Percentiles rank a stretch among this genome's conserved stretches.
phyloP scores from a whole-genome alignment of 2,329 filamentous ascomycete species.

The Aquanectria penicillioides region DNA sequence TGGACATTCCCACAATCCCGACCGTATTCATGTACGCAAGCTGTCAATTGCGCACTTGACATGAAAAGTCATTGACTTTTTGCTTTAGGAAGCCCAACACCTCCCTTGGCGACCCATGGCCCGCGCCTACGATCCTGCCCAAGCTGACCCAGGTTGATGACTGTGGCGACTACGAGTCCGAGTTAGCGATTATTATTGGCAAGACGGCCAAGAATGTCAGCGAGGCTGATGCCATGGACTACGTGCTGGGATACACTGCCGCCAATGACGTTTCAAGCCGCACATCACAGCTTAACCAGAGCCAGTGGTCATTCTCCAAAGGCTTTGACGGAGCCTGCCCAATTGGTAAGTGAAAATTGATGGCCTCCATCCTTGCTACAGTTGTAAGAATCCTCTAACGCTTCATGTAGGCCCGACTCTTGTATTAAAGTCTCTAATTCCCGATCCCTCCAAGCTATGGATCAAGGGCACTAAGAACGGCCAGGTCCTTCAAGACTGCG shows the following conservation, averaged over 20 bases:
- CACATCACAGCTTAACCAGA: conserved; percentile 41
- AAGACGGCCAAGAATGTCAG: conserved; percentile 62
- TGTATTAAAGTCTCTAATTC: conserved; percentile 64
- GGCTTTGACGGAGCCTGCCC: conserved; percentile 68
- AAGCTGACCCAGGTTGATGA: conserved; percentile 59
- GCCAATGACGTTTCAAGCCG: conserved; percentile 68
- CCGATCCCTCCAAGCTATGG: conserved; percentile 64
- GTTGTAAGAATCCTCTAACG: background rate
- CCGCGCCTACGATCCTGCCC: conserved; percentile 61
- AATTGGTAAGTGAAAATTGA: conserved; percentile 44
- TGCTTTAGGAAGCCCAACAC: conserved; percentile 62
- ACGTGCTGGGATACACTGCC: conserved; percentile 71
- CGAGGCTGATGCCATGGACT: conserved; percentile 65
- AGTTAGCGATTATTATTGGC: conserved; percentile 67
- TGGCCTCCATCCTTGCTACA: fast-evolving
- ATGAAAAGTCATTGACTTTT: no score
- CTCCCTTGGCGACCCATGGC: conserved; percentile 64
- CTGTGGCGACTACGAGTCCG: conserved; percentile 68
- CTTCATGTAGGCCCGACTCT: conserved; percentile 69
- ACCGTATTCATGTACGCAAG: conserved; percentile 61
- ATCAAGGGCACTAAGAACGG: conserved; percentile 69
- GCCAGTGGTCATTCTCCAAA: conserved; percentile 60
- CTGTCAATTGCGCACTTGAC: no score
- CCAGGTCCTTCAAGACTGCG: conserved; percentile 33
- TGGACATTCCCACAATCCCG: conserved; percentile 63